Evolutionary conservation across 176 grass and related monocot genomes (phyloP).

Genomic region (Elymus sibiricus): DNA sequence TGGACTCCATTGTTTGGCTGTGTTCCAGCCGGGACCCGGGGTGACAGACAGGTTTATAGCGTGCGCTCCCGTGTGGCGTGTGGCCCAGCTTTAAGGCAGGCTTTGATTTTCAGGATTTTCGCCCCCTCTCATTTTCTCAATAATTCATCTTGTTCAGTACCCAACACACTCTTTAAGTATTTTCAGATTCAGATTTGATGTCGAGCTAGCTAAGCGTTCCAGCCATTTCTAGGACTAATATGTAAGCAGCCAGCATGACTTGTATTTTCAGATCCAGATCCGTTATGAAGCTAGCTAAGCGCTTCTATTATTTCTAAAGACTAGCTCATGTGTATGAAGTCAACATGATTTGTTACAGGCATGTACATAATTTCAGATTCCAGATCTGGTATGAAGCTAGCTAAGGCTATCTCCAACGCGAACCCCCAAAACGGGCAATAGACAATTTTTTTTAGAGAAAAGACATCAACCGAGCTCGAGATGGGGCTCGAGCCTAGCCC

Average conservation of each 20-base stretch:
- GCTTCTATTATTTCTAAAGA: too few relatives aligned
- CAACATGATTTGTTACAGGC: too few relatives aligned
- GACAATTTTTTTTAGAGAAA: too few relatives aligned
- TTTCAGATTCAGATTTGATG: not conserved
- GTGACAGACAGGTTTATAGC: not conserved
- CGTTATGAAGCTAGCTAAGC: not conserved
- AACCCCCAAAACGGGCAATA: too few relatives aligned
- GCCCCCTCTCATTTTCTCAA: not conserved
- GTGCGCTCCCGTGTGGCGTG: not conserved
- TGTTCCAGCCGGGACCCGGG: too few relatives aligned
- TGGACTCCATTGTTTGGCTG: slow-evolving; percentile 4
- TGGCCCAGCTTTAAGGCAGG: not conserved
- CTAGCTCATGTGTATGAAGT: too few relatives aligned
- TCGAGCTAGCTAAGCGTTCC: not conserved
- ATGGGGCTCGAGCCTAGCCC: too few relatives aligned
- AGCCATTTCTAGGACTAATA: not conserved
- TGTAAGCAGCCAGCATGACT: not conserved
- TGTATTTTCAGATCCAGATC: not conserved
- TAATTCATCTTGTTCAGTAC: not conserved
- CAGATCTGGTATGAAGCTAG: too few relatives aligned
- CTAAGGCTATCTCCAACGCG: too few relatives aligned
- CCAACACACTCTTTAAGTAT: too few relatives aligned
- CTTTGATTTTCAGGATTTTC: not conserved
- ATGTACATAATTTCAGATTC: too few relatives aligned
- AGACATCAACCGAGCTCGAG: too few relatives aligned